Conservation (phyloP, 352 stramenopile genomes). For the Pythium apleroticum region DNA sequence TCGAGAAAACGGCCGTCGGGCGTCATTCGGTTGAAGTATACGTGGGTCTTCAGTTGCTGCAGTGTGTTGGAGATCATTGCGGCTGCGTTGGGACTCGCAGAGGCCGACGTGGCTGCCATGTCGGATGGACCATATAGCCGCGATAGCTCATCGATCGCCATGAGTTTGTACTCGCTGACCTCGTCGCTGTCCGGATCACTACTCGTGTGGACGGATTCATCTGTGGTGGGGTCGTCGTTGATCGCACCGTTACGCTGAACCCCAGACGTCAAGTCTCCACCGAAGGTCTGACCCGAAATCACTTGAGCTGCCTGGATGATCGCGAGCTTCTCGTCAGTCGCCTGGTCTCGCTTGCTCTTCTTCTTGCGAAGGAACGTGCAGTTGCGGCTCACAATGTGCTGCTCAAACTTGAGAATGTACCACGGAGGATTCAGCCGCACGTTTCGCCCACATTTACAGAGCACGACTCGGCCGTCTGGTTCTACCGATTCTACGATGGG, state of each 20-base stretch:
- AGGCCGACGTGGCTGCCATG: not conserved
- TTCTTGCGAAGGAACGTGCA: constrained; percentile 63
- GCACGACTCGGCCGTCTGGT: constrained; percentile 50
- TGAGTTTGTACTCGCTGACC: not conserved
- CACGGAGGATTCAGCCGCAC: constrained; percentile 78
- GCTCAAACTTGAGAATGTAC: constrained; percentile 87
- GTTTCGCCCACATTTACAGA: constrained; percentile 68
- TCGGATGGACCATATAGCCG: not conserved
- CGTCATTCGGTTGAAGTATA: constrained; percentile 59
- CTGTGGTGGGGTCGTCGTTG: not conserved
- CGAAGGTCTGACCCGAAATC: not conserved
- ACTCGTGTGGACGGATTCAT: not conserved
- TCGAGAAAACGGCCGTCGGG: constrained; percentile 67
- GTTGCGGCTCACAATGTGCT: constrained; percentile 82
- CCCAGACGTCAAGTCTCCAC: not conserved
- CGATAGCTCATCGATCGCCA: not conserved
- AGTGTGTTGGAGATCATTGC: constrained; percentile 31
- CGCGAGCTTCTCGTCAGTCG: constrained; percentile 17
- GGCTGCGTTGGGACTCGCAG: not conserved
- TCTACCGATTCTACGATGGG: constrained; percentile 51
- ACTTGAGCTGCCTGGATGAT: constrained; percentile 1
- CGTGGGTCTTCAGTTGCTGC: constrained; percentile 33
- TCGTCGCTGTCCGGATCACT: not conserved
- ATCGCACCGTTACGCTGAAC: not conserved
- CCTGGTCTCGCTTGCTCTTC: constrained; percentile 15